Percentiles rank a stretch among this genome's conserved stretches.
Evolutionary conservation across 805 yeast genomes (phyloP).

Genomic region (Spathaspora gorwiae): DNA sequence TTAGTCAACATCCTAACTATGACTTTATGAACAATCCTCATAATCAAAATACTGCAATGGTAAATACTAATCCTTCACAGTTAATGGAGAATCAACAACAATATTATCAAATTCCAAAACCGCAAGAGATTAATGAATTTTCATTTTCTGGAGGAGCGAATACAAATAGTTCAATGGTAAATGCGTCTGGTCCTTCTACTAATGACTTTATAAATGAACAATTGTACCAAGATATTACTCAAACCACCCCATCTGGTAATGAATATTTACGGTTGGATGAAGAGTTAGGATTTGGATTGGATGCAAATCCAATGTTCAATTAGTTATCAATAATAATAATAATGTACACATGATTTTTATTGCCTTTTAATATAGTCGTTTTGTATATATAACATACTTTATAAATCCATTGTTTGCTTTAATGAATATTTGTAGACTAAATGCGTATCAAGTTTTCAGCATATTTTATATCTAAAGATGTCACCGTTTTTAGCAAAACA

Average conservation of each 20-base stretch:
- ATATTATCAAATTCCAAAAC: conserved; percentile 38
- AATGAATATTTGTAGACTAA: not conserved
- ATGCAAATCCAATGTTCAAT: conserved; percentile 20
- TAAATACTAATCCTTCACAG: conserved; percentile 4
- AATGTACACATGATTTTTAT: not conserved
- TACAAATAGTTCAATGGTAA: not conserved
- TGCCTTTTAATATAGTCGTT: not conserved
- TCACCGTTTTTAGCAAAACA: conserved; percentile 38
- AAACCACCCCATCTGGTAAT: conserved; percentile 10
- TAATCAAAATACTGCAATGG: conserved; percentile 12
- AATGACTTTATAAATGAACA: conserved; percentile 1
- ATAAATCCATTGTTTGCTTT: not conserved
- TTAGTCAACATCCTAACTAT: not conserved
- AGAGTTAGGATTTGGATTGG: conserved; percentile 43
- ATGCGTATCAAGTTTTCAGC: not conserved
- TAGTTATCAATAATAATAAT: not conserved
- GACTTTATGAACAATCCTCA: not conserved
- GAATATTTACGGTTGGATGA: conserved; percentile 39
- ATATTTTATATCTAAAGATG: conserved; percentile 27
- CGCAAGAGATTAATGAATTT: conserved; percentile 41
- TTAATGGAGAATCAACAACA: conserved; percentile 17
- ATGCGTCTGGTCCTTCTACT: not conserved
- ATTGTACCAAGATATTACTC: conserved; percentile 5
- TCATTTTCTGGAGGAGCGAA: conserved; percentile 13
- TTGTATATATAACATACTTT: not conserved